These are phyloP conservation scores for Musa balbisiana DNA, from an alignment of 202 grass and related monocot species.

Conservation along the genomic window DNA sequence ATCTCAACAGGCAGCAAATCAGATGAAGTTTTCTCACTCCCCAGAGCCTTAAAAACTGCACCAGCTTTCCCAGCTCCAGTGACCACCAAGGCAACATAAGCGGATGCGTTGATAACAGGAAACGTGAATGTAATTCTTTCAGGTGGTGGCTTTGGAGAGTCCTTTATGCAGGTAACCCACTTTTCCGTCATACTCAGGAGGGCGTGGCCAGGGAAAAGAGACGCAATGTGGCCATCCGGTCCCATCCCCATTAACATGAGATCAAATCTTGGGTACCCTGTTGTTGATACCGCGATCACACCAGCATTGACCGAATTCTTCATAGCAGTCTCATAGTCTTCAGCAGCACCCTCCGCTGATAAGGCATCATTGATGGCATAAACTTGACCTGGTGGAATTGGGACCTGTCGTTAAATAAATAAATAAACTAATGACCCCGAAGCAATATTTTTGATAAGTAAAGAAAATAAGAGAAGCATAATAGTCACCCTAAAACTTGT, in stretches of 20 bases:
- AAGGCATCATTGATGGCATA: conserved; percentile 89
- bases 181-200: conserved; percentile 56
- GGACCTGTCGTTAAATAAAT: conserved; percentile 39
- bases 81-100: conserved; percentile 78
- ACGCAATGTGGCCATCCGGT: conserved; percentile 89
- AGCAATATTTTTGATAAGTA: neutral
- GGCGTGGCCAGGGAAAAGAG: conserved; percentile 87
- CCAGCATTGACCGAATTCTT: conserved; percentile 70
- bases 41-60: conserved; percentile 64
- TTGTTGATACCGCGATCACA: conserved; percentile 39
- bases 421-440: neutral
- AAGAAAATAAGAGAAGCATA: neutral
- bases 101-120: conserved; percentile 82
- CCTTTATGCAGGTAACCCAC: conserved; percentile 86
- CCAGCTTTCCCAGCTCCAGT: conserved; percentile 56
- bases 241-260: conserved; percentile 92
- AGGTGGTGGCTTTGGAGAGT: conserved; percentile 86
- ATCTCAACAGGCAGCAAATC: conserved; percentile 74
- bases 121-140: conserved; percentile 96
- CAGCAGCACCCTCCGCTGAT: conserved; percentile 75
- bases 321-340: conserved; percentile 66
- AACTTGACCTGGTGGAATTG: conserved; percentile 67
- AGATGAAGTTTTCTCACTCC: conserved; percentile 36
- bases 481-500: neutral
- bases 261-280: conserved; percentile 79